Evolutionary conservation across 352 stramenopile species (phyloP).

Genomic region (Phytopythium cucurbitacearum): DNA sequence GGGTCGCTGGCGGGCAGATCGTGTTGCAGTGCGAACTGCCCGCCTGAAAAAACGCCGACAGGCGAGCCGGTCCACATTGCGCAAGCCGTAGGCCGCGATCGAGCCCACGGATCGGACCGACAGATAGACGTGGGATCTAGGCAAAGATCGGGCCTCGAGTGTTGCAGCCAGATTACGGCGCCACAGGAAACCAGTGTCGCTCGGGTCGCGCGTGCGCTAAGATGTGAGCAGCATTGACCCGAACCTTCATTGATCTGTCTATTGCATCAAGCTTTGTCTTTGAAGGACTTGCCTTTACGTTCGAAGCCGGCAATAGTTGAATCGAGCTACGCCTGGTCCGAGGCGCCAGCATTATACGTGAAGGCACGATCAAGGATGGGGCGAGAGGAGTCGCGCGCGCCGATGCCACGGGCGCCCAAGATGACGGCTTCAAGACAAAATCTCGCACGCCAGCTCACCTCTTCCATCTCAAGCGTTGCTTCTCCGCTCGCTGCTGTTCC

Average conservation of each 20-base stretch:
- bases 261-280: constrained; percentile 50
- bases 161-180: constrained; percentile 24
- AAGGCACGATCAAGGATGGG: no score
- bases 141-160: constrained; percentile 34
- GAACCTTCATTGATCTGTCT: constrained; percentile 46
- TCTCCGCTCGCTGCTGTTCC: not conserved
- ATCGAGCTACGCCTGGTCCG: constrained; percentile 8
- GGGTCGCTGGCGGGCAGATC: constrained; percentile 20
- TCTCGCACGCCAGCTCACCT: no score
- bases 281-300: constrained; percentile 45
- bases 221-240: constrained; percentile 37
- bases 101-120: no score
- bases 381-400: no score
- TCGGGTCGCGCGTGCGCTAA: constrained; percentile 33
- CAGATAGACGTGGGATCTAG: constrained; percentile 15
- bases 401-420: no score
- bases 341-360: not conserved
- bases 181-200: constrained; percentile 27
- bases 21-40: constrained; percentile 21
- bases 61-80: constrained; percentile 23
- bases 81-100: constrained; percentile 25
- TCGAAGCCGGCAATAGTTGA: constrained; percentile 16
- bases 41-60: constrained; percentile 38
- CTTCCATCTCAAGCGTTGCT: not conserved
- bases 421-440: no score